Evolutionary conservation across 106 monocot species (phyloP).

Genomic region (Acorus gramineus): DNA sequence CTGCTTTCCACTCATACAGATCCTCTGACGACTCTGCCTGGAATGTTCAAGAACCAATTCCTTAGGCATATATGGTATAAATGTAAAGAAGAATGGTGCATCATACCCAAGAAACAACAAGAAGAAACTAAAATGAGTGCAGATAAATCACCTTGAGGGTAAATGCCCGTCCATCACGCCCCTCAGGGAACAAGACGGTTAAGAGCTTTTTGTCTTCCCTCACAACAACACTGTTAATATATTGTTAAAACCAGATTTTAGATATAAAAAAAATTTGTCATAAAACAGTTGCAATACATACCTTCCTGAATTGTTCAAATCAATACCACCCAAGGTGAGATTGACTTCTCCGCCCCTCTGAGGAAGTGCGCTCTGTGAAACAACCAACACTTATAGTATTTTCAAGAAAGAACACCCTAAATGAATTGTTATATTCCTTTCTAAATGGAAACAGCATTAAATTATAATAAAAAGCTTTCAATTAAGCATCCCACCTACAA

Average conservation of each 20-base stretch:
- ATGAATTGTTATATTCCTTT: too few species aligned
- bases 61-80: neutral
- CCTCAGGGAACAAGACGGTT: conserved; percentile 94
- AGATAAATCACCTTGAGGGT: conserved; percentile 75
- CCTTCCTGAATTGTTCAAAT: conserved; percentile 99
- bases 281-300: conserved; percentile 11
- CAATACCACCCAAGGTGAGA: conserved; percentile 92
- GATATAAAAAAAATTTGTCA: neutral
- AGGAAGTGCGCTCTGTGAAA: conserved; percentile 68
- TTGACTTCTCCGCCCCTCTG: conserved; percentile 93
- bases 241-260: neutral
- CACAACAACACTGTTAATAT: conserved; percentile 70
- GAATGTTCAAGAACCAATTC: conserved; percentile 5
- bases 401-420: too few species aligned
- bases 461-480: too few species aligned
- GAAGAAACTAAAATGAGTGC: neutral
- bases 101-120: neutral
- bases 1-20: conserved; percentile 96
- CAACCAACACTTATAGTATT: neutral
- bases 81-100: neutral
- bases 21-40: conserved; percentile 94
- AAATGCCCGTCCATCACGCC: conserved; percentile 97
- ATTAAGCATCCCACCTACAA: too few species aligned
- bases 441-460: too few species aligned
- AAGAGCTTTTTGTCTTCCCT: conserved; percentile 96